Evolutionary conservation across 108 stramenopile species (phyloP).

Genomic region (Cylindrotheca fusiformis): DNA sequence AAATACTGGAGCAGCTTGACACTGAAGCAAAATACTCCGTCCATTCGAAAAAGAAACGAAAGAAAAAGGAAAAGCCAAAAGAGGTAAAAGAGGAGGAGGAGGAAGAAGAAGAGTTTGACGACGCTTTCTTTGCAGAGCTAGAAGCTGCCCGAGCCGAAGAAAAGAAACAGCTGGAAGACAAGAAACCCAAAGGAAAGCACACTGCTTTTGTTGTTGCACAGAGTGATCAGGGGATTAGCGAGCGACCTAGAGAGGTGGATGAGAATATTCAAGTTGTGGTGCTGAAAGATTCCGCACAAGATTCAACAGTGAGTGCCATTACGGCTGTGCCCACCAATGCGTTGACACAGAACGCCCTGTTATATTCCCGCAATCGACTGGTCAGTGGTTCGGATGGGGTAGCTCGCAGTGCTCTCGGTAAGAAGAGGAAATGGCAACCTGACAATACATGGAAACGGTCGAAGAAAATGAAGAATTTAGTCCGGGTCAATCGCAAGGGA

Average conservation of each 20-base stretch:
- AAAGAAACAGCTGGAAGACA: constrained; percentile 8
- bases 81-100: constrained; percentile 2
- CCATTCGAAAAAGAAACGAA: constrained; percentile 22
- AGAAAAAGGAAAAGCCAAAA: constrained; percentile 13
- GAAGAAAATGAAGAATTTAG: constrained; percentile 13
- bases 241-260: constrained; percentile 8
- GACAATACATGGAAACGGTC: constrained; percentile 36
- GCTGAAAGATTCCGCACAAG: constrained; percentile 9
- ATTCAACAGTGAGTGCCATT: constrained; percentile 3
- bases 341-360: constrained; percentile 24
- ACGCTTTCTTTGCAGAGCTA: constrained; percentile 37
- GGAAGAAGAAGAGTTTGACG: constrained; percentile 26
- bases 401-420: not conserved
- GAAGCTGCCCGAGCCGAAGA: constrained; percentile 20
- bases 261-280: constrained; percentile 40
- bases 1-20: constrained; percentile 20
- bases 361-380: constrained; percentile 23
- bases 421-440: constrained; percentile 1
- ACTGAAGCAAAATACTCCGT: constrained; percentile 14
- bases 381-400: constrained; percentile 13
- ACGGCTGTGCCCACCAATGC: constrained; percentile 6
- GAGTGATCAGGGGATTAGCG: constrained; percentile 1
- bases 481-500: constrained; percentile 12
- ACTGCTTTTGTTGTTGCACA: constrained; percentile 34
- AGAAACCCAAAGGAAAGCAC: constrained; percentile 30